Conservation (phyloP, 1,284 basidiomycete species). For the Wolfiporia cocos region DNA sequence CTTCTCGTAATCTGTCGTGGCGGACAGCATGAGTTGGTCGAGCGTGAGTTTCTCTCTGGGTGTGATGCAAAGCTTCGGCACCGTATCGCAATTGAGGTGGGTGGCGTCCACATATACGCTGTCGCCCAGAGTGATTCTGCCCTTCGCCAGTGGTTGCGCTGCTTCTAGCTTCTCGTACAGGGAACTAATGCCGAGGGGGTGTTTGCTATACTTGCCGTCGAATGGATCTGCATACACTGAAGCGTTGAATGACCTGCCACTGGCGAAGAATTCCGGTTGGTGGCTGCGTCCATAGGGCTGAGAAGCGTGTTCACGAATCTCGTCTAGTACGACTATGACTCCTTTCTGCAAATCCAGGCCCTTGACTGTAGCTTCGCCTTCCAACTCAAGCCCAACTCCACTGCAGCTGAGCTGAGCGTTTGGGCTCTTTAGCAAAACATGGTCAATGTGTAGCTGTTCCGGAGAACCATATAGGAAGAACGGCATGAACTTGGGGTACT, state of each 20-base stretch:
- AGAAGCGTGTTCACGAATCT: constrained; percentile 1
- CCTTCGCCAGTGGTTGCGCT: neutral
- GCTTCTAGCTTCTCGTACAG: constrained; percentile 1
- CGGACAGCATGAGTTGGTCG: constrained; percentile 3
- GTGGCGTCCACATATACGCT: constrained; percentile 4
- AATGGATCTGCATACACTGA: constrained; percentile 1
- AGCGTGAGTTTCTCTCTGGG: constrained; percentile 2
- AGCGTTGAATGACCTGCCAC: neutral
- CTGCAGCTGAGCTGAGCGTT: constrained; percentile 33
- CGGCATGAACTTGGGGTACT: constrained; percentile 29
- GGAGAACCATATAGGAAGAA: constrained; percentile 37
- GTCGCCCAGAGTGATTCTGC: constrained; percentile 5
- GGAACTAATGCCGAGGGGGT: neutral
- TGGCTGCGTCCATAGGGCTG: constrained; percentile 1
- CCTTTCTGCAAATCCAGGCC: neutral
- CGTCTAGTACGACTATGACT: neutral
- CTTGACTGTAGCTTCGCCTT: neutral
- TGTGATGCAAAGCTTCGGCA: constrained; percentile 3
- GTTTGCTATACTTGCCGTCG: neutral
- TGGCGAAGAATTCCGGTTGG: constrained; percentile 1
- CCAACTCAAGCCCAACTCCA: constrained; percentile 19
- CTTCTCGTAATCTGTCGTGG: constrained; percentile 3
- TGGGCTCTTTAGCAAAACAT: constrained; percentile 30
- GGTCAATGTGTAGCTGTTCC: constrained; percentile 32
- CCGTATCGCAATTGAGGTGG: constrained; percentile 6